phyloP scores from a whole-genome alignment of 202 grass and related monocot species.

The Schoenoplectus triqueter region DNA sequence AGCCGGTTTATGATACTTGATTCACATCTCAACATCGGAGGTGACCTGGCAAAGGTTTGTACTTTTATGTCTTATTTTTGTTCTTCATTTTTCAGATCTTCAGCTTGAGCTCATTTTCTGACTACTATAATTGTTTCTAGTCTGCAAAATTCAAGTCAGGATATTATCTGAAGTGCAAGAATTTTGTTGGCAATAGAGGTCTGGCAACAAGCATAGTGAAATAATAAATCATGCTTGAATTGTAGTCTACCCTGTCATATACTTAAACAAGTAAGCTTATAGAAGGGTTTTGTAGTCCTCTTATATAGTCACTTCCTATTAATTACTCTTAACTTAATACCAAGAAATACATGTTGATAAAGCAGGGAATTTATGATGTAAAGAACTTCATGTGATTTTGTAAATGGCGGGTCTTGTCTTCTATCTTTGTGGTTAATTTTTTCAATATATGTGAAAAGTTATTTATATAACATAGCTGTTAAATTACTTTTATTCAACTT shows the following conservation, averaged over 20 bases:
- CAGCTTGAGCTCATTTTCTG: neutral
- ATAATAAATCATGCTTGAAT: neutral
- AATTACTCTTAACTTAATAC: neutral
- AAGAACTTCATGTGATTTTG: constrained; percentile 11
- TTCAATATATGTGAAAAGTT: neutral
- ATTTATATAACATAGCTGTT: neutral
- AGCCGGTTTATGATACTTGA: constrained; percentile 75
- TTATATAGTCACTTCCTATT: neutral
- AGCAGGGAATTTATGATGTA: constrained; percentile 1
- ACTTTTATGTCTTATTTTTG: neutral
- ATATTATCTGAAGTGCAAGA: neutral
- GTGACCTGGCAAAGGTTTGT: constrained; percentile 74
- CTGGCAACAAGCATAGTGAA: neutral
- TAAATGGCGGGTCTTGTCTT: neutral
- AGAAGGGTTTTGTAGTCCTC: neutral
- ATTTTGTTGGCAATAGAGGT: neutral
- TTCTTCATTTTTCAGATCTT: neutral
- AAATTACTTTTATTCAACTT: constrained; percentile 1
- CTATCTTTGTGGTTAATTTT: neutral
- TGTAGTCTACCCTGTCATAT: neutral
- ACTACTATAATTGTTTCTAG: neutral
- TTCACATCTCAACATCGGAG: constrained; percentile 62
- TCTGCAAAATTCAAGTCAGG: neutral
- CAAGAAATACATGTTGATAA: constrained; percentile 1
- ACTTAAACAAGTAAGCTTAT: neutral